Percentiles rank a stretch among this genome's conserved stretches.
Evolutionary conservation across 306 rosid genomes (phyloP).

Genomic region (Cicer pinnatifidum): DNA sequence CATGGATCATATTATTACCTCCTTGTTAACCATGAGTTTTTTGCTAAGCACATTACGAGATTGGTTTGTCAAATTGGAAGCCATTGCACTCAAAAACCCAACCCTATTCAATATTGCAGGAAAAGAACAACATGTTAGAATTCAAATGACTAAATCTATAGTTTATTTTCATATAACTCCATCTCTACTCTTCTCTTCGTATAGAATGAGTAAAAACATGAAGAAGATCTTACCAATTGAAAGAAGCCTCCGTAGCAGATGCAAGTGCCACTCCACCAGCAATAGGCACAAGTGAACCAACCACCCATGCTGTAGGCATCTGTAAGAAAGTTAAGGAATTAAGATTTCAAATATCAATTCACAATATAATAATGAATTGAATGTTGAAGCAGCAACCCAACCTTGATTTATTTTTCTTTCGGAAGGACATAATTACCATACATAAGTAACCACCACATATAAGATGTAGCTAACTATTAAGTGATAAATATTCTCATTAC

Average conservation of each 20-base stretch:
- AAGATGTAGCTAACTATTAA: background rate
- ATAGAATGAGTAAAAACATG: slow-evolving; percentile 10
- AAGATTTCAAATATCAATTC: slow-evolving; percentile 25
- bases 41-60: slow-evolving; percentile 99
- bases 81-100: slow-evolving; percentile 99
- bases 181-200: background rate
- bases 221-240: slow-evolving; percentile 69
- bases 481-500: slow-evolving; percentile 10
- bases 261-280: slow-evolving; percentile 92
- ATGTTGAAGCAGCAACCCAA: background rate
- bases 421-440: background rate
- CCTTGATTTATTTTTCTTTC: background rate
- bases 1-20: slow-evolving; percentile 51
- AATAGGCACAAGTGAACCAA: slow-evolving; percentile 81
- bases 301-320: slow-evolving; percentile 83
- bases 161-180: background rate
- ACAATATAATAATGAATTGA: background rate
- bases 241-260: slow-evolving; percentile 86
- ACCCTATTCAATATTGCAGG: slow-evolving; percentile 59
- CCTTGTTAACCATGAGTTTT: slow-evolving; percentile 85
- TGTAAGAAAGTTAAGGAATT: slow-evolving; percentile 41
- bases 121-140: slow-evolving; percentile 34
- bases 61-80: slow-evolving; percentile 91
- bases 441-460: background rate
- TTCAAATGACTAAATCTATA: slow-evolving; percentile 11